These are phyloP conservation scores for Conidiobolus incongruus DNA, from an alignment of 371 early-diverging fungal species.

Conservation along the genomic window DNA sequence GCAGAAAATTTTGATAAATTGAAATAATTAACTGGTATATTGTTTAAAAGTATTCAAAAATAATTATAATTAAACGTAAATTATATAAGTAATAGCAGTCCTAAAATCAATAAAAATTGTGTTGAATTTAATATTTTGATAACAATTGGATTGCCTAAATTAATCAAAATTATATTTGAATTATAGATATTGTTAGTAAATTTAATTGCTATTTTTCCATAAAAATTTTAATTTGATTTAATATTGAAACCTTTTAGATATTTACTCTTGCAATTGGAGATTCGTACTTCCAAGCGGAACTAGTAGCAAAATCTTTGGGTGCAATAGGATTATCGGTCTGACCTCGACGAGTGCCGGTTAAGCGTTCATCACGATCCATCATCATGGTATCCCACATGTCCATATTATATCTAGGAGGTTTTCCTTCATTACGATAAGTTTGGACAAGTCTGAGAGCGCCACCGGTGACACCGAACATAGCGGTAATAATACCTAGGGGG, in stretches of 20 bases:
- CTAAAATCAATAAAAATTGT: no score
- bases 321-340: conserved; percentile 9
- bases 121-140: no score
- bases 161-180: no score
- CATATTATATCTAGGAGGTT: conserved; percentile 14
- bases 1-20: no score
- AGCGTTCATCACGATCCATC: conserved; percentile 16
- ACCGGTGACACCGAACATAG: conserved; percentile 16
- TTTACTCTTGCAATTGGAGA: neutral
- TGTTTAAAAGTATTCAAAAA: no score
- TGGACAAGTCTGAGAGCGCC: conserved; percentile 11
- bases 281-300: neutral
- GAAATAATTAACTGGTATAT: no score
- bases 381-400: conserved; percentile 17
- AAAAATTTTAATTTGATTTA: no score
- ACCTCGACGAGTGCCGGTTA: conserved; percentile 16
- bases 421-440: conserved; percentile 13
- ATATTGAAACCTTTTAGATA: neutral
- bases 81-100: no score
- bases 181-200: no score
- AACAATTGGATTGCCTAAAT: no score
- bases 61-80: no score
- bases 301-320: conserved; percentile 1
- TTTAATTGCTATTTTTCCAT: no score
- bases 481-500: conserved; percentile 17